Evolutionary conservation across 1,284 basidiomycete species (phyloP).

Genomic region (Pholiota adiposa): DNA sequence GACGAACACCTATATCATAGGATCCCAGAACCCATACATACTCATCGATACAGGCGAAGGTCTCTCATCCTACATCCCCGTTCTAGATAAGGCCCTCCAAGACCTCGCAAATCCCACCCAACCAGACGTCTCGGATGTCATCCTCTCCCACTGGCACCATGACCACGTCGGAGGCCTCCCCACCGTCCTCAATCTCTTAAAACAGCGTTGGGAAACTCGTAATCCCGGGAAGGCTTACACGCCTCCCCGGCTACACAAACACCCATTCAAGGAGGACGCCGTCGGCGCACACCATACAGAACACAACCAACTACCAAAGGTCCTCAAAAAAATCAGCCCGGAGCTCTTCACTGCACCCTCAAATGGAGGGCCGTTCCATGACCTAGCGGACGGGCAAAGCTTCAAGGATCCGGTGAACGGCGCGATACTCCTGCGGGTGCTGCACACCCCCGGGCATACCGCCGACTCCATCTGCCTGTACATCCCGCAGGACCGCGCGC

Average conservation of each 20-base stretch:
- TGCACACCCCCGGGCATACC: constrained; percentile 94
- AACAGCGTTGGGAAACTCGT: constrained; percentile 56
- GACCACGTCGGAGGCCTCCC: constrained; percentile 87
- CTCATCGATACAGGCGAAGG: constrained; percentile 93
- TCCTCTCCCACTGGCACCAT: constrained; percentile 90
- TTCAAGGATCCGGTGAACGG: constrained; percentile 38
- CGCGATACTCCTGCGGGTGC: constrained; percentile 50
- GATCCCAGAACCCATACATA: constrained; percentile 68
- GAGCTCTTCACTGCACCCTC: constrained; percentile 49
- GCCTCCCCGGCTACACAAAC: constrained; percentile 77
- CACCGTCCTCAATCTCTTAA: constrained; percentile 71
- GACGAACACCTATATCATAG: constrained; percentile 93
- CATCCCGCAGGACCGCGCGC: constrained; percentile 62
- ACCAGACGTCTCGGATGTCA: constrained; percentile 78
- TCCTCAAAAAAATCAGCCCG: constrained; percentile 47
- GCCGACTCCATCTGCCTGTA: constrained; percentile 82
- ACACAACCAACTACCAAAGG: constrained; percentile 40
- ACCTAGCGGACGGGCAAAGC: constrained; percentile 57
- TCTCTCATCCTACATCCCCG: constrained; percentile 65
- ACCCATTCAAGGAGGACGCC: constrained; percentile 41
- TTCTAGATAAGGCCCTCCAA: constrained; percentile 65
- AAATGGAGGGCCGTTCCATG: constrained; percentile 52
- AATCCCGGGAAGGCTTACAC: constrained; percentile 48
- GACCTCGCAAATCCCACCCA: constrained; percentile 37
- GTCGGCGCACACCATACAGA: constrained; percentile 22